Percentiles rank a stretch among this genome's conserved stretches.
These are phyloP conservation scores for Nemania sp. DNA, from an alignment of 2,329 filamentous ascomycete genomes.

Conservation along the genomic window DNA sequence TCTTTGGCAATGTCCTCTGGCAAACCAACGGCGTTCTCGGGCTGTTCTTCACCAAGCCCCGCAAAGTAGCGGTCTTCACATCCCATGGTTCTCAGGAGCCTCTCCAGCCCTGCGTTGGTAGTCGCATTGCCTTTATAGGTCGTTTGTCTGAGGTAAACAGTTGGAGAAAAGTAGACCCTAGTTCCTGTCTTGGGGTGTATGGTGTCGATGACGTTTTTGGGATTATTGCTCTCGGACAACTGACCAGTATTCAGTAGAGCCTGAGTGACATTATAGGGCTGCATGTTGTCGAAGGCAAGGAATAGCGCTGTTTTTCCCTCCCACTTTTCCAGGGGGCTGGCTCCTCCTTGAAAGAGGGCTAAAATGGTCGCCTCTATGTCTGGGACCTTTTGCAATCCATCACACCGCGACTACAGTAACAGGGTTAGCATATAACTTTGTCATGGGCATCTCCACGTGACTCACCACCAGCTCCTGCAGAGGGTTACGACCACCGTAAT, in stretches of 20 bases:
- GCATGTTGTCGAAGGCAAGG: slow-evolving; percentile 39
- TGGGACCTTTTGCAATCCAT: slow-evolving; percentile 24
- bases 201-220: slow-evolving; percentile 35
- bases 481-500: slow-evolving; percentile 37
- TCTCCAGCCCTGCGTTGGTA: slow-evolving; percentile 2
- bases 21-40: slow-evolving; percentile 20
- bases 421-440: not conserved
- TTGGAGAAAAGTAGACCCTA: slow-evolving; percentile 38
- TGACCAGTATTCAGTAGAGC: slow-evolving; percentile 33
- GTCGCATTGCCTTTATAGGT: not conserved
- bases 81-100: slow-evolving; percentile 10
- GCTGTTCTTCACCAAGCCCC: slow-evolving; percentile 16
- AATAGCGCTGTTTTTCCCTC: slow-evolving; percentile 39
- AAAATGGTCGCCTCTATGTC: slow-evolving; percentile 33
- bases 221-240: slow-evolving; percentile 35
- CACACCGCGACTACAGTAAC: slow-evolving; percentile 19
- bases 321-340: slow-evolving; percentile 35
- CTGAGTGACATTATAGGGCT: slow-evolving; percentile 33
- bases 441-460: not conserved
- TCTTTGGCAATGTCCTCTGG: slow-evolving; percentile 27
- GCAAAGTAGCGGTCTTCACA: slow-evolving; percentile 25
- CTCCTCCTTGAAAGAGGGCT: slow-evolving; percentile 33
- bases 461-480: slow-evolving; percentile 36
- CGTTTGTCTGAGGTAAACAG: slow-evolving; percentile 38
- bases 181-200: slow-evolving; percentile 26